These are phyloP conservation scores for Tetragonia tetragonoides DNA, from an alignment of 148 eudicot genomes.

Conservation along the genomic window DNA sequence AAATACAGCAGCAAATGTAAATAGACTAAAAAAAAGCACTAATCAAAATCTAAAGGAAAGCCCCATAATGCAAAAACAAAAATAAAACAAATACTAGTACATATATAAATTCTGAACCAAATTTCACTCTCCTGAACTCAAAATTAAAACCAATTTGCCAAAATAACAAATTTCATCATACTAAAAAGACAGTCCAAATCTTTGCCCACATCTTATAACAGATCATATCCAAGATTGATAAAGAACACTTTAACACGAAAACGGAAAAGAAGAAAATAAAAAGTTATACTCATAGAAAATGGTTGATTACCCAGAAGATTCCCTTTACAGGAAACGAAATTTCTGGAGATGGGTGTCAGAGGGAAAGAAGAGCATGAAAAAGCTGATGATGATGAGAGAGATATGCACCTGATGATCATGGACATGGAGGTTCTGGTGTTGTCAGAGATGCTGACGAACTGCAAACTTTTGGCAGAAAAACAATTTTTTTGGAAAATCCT, in stretches of 20 bases:
- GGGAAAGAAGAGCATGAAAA: not conserved
- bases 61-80: not conserved
- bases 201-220: not conserved
- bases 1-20: too few relatives aligned
- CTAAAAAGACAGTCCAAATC: too few relatives aligned
- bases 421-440: not conserved
- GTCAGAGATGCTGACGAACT: too few relatives aligned
- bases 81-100: not conserved
- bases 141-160: too few relatives aligned
- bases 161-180: too few relatives aligned
- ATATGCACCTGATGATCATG: not conserved
- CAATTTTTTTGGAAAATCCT: too few relatives aligned
- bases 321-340: slow-evolving; percentile 15
- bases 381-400: not conserved
- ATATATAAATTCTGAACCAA: not conserved
- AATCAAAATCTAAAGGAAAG: not conserved
- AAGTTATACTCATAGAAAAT: not conserved
- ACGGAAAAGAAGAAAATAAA: not conserved
- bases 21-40: not conserved
- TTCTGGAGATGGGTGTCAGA: slow-evolving; percentile 8
- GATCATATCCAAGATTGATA: too few relatives aligned
- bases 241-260: slow-evolving; percentile 1
- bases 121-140: too few relatives aligned
- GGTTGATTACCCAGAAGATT: slow-evolving; percentile 5
- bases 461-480: too few relatives aligned